Conservation (phyloP, 768 basidiomycete species). For the Paxillus involutus region DNA sequence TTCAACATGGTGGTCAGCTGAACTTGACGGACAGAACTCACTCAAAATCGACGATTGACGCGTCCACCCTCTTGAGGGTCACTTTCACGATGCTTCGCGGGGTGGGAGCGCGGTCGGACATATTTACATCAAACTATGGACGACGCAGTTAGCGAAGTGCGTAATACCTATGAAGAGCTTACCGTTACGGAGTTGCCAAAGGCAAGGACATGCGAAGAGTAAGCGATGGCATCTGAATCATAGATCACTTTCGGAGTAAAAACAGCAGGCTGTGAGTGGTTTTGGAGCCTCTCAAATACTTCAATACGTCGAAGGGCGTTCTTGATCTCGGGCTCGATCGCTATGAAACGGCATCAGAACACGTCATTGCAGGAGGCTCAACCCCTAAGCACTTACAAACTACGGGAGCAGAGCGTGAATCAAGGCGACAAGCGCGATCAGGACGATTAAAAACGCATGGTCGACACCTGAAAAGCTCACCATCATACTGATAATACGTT, state of each 20-base stretch:
- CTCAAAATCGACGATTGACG: slow-evolving; percentile 37
- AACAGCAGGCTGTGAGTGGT: slow-evolving; percentile 26
- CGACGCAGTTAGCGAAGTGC: neutral
- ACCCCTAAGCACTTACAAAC: slow-evolving; percentile 24
- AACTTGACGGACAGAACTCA: slow-evolving; percentile 14
- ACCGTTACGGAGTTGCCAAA: slow-evolving; percentile 33
- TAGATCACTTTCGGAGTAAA: slow-evolving; percentile 47
- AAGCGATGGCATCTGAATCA: slow-evolving; percentile 45
- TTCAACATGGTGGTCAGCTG: neutral
- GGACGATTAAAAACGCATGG: slow-evolving; percentile 2
- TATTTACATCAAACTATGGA: slow-evolving; percentile 36
- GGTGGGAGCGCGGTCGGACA: slow-evolving; percentile 26
- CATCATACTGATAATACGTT: slow-evolving; percentile 32
- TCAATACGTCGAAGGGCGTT: slow-evolving; percentile 28
- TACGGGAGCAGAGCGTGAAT: slow-evolving; percentile 3
- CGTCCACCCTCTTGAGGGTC: slow-evolving; percentile 37
- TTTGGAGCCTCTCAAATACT: slow-evolving; percentile 37
- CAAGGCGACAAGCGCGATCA: slow-evolving; percentile 7
- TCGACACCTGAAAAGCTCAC: slow-evolving; percentile 17
- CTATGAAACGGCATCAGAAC: slow-evolving; percentile 12
- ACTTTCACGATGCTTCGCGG: slow-evolving; percentile 32
- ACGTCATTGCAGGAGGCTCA: neutral
- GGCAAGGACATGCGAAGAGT: slow-evolving; percentile 32
- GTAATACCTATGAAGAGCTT: slow-evolving; percentile 4
- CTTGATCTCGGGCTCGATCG: slow-evolving; percentile 12